Percentiles rank a stretch among this genome's conserved stretches.
phyloP scores from a whole-genome alignment of 2,329 filamentous ascomycete genomes.

The Pyrenophora tritici-repentis region DNA sequence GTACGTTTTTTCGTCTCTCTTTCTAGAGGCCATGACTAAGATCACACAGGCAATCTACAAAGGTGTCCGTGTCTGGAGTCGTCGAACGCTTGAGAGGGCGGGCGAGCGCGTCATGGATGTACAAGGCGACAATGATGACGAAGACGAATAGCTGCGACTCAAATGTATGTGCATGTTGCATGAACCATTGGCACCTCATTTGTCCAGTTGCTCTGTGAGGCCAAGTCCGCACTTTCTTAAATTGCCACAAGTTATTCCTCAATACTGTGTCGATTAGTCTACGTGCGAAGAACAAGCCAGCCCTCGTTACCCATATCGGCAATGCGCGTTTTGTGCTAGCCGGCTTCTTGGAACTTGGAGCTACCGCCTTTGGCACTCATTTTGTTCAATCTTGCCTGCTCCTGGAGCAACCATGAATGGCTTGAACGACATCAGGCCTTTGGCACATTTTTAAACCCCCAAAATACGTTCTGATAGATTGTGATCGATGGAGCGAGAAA shows the following conservation, averaged over 20 bases:
- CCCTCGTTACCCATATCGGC: constrained; percentile 33
- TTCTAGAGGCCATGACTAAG: constrained; percentile 12
- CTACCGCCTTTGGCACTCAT: constrained; percentile 32
- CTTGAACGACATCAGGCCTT: constrained; percentile 28
- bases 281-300: constrained; percentile 78
- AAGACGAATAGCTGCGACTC: constrained; percentile 48
- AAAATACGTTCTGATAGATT: too few species aligned
- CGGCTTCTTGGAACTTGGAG: constrained; percentile 34
- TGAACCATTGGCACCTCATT: neutral
- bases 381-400: constrained; percentile 30
- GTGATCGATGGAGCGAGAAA: neutral
- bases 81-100: constrained; percentile 73
- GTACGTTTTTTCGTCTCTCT: constrained; percentile 55
- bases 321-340: constrained; percentile 43
- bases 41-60: constrained; percentile 75
- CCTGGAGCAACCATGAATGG: constrained; percentile 26
- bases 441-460: constrained; percentile 38
- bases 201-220: neutral
- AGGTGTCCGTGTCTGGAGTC: constrained; percentile 74
- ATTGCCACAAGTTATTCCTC: constrained; percentile 75
- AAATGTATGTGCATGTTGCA: neutral
- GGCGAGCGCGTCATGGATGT: constrained; percentile 84
- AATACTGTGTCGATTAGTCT: constrained; percentile 93
- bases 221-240: constrained; percentile 83
- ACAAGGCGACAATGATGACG: constrained; percentile 62